A percentile compares a stretch with the other conserved stretches of the same genome.
These are phyloP conservation scores for Alternaria triticimaculans DNA, from an alignment of 2,329 filamentous ascomycete genomes.

Conservation along the genomic window DNA sequence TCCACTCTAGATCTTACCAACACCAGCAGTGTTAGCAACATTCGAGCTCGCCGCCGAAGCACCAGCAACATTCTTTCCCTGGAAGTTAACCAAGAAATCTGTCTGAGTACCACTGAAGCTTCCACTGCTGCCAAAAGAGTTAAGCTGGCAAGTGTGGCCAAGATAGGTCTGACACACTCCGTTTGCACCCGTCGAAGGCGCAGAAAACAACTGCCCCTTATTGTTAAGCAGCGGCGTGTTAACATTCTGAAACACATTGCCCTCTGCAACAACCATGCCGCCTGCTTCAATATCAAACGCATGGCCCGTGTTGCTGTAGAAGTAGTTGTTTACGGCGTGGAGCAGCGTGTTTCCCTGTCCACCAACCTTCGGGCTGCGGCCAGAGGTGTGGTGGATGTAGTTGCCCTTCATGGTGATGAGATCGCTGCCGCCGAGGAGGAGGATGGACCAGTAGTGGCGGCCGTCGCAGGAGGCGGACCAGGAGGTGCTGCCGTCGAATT, in stretches of 20 bases:
- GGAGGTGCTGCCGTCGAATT: slow-evolving; percentile 24
- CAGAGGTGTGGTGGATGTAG: slow-evolving; percentile 27
- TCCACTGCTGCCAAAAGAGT: slow-evolving; percentile 7
- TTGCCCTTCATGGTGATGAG: slow-evolving; percentile 23
- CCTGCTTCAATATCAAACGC: slow-evolving; percentile 17
- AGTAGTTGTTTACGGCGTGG: slow-evolving; percentile 28
- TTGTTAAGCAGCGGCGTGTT: slow-evolving; percentile 3
- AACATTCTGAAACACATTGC: slow-evolving; percentile 23
- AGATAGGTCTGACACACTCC: slow-evolving; percentile 7
- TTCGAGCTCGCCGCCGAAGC: slow-evolving; percentile 2
- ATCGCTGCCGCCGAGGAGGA: slow-evolving; percentile 19
- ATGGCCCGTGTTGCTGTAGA: slow-evolving; percentile 18
- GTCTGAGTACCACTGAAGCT: slow-evolving; percentile 8
- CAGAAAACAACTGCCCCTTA: slow-evolving; percentile 7
- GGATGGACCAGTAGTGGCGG: slow-evolving; percentile 26
- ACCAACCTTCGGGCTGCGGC: slow-evolving; percentile 22
- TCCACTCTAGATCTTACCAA: slow-evolving; percentile 16
- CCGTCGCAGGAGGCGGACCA: slow-evolving; percentile 25
- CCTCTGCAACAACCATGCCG: slow-evolving; percentile 15
- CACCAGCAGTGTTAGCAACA: slow-evolving; percentile 14
- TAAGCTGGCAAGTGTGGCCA: slow-evolving; percentile 12
- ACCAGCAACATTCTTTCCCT: slow-evolving; percentile 7
- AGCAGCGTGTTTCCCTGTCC: slow-evolving; percentile 13
- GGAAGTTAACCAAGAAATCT: slow-evolving; percentile 10
- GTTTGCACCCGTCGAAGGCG: neutral